Conservation (phyloP, 306 rosid genomes). For the Elaeagnus macrophylla region DNA sequence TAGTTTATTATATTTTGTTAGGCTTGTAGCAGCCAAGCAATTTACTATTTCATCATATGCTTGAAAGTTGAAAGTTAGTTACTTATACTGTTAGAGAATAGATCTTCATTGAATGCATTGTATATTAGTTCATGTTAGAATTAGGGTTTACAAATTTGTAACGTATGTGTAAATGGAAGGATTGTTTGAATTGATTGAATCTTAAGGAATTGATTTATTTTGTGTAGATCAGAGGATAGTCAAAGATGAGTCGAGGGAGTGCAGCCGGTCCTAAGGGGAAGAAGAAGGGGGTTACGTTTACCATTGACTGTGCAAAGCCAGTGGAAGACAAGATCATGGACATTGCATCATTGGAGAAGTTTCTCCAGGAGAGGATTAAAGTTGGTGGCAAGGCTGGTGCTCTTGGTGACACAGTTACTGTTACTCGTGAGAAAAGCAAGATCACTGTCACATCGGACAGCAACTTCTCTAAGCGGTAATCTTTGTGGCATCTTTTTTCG, state of each 20-base stretch:
- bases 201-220: background rate
- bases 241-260: conserved; percentile 74
- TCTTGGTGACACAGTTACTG: conserved; percentile 50
- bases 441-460: conserved; percentile 56
- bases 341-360: conserved; percentile 87
- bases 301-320: conserved; percentile 84
- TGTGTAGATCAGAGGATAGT: conserved; percentile 1
- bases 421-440: conserved; percentile 58
- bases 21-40: too few relatives aligned
- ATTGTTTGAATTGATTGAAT: background rate
- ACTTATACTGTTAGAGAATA: too few relatives aligned
- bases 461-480: conserved; percentile 59
- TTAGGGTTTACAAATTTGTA: too few relatives aligned
- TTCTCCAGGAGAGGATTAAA: conserved; percentile 89
- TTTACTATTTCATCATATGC: too few relatives aligned
- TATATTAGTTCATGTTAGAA: too few relatives aligned
- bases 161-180: background rate
- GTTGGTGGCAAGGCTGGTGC: conserved; percentile 92
- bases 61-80: too few relatives aligned
- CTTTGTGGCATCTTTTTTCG: background rate
- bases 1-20: too few relatives aligned
- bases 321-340: conserved; percentile 98
- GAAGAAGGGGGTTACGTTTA: conserved; percentile 79
- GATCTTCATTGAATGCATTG: too few relatives aligned
- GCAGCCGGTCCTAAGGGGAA: conserved; percentile 78